Evolutionary conservation across 2,329 filamentous ascomycete species (phyloP).

Genomic region (Leptodontidium sp.): DNA sequence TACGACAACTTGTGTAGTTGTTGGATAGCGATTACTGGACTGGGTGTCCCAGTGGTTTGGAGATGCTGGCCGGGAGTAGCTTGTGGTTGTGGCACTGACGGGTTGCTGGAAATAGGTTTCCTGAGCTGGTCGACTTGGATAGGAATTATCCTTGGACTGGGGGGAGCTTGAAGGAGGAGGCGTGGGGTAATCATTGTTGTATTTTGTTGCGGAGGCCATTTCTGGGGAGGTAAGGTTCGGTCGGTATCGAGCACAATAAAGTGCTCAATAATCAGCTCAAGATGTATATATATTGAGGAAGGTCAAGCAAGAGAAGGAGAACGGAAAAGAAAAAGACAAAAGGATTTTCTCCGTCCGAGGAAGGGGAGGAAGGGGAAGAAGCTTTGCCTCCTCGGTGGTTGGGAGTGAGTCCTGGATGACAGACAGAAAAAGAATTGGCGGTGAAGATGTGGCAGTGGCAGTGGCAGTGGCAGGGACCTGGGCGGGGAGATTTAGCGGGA

Average conservation of each 20-base stretch:
- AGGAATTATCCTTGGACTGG: conserved; percentile 21
- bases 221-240: background rate
- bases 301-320: background rate
- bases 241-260: conserved; percentile 10
- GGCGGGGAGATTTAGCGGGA: background rate
- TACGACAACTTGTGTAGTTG: background rate
- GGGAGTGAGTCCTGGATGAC: background rate
- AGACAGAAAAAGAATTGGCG: conserved; percentile 4
- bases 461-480: background rate
- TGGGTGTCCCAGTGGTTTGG: conserved; percentile 20
- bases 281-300: background rate
- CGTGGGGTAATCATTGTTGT: conserved; percentile 29
- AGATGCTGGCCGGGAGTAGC: conserved; percentile 15
- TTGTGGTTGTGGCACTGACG: background rate
- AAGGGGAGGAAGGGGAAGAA: background rate
- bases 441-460: conserved; percentile 4
- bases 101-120: conserved; percentile 18
- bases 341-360: background rate
- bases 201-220: conserved; percentile 8
- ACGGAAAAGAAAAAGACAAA: background rate
- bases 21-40: background rate
- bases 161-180: conserved; percentile 34
- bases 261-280: conserved; percentile 4
- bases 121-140: conserved; percentile 15
- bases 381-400: background rate